Evolutionary conservation across 2,329 filamentous ascomycete species (phyloP).

Genomic region (Trichoderma pleuroti): DNA sequence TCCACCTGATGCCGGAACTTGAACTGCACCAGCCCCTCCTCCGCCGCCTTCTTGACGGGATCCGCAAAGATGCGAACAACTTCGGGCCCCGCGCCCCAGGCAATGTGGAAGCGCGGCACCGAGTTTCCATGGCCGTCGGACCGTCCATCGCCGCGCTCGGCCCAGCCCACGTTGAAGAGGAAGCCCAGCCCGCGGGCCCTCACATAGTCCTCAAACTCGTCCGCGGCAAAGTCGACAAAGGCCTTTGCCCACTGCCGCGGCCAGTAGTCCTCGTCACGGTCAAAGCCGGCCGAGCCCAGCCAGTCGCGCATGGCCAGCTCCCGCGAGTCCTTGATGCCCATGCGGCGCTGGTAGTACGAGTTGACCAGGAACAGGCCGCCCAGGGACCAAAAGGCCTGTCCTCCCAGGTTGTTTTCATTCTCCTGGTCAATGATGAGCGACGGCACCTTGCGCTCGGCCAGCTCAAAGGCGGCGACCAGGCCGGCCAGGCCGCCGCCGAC

Average conservation of each 20-base stretch:
- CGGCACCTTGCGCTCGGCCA: constrained; percentile 48
- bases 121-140: constrained; percentile 60
- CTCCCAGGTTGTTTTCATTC: constrained; percentile 53
- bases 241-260: constrained; percentile 60
- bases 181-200: constrained; percentile 52
- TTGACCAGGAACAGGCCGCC: constrained; percentile 60
- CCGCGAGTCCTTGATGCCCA: constrained; percentile 56
- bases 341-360: constrained; percentile 52
- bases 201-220: constrained; percentile 57
- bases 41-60: constrained; percentile 51
- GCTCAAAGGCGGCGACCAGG: constrained; percentile 58
- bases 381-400: constrained; percentile 63
- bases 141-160: constrained; percentile 54
- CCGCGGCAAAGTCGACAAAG: constrained; percentile 59
- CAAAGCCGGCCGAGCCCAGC: constrained; percentile 55
- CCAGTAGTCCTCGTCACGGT: constrained; percentile 58
- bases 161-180: constrained; percentile 56
- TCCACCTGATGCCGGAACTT: constrained; percentile 56
- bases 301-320: constrained; percentile 58
- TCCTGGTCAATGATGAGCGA: constrained; percentile 57
- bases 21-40: constrained; percentile 53
- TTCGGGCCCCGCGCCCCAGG: constrained; percentile 60
- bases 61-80: constrained; percentile 56
- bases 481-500: constrained; percentile 56
- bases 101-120: constrained; percentile 60